Evolutionary conservation across 2,329 filamentous ascomycete genomes (phyloP), one percentile per base, ranked within the genome.

Genomic region (Talaromyces sp.): DNA sequence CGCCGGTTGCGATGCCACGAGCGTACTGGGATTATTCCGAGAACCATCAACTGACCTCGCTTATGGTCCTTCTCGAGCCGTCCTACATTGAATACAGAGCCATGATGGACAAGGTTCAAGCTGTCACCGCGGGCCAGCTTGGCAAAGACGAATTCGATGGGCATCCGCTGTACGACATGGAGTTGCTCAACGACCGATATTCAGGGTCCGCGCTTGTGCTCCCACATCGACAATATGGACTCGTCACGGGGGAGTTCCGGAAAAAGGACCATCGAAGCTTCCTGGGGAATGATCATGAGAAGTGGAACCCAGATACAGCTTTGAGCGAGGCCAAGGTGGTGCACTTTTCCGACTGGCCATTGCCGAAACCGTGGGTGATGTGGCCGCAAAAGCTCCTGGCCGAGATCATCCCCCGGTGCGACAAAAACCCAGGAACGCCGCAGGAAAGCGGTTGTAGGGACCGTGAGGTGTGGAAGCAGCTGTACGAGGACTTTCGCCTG

Each of bases 311-410:
- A 0, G 74, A 85, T 26, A 72, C 70, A 46, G 78, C 80, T 1
- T 76, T 83, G 57, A 79, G 79, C 14, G 85, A 88, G 66, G 84
- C 85, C 7, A 89, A 88, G 63, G 79, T 88, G 5, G 76, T 90
- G 2, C 88, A 90, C 70, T 90, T 90, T 69, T 87, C 84, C 12
- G 88, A 91, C 67, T 88, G 84, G 84, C 88, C 88, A 0, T 66
- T 89, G 6, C 86, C 87, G 0, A 90, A 90, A 65, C 84, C 84
- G 2, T 86, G 83, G 83, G 71, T 83, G 5, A 74, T 75, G 72
- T 75, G 73, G 73, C 70, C 72, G 19, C 69, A 68, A 31, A 65
- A 69, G 21, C 59, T 70, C 55, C 57, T 75, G 26, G 67, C 68
- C 1, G 67, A 71, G 41, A 66, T 72, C 57, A 64, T 73, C 58